These are phyloP conservation scores for Ganoderma meredithae DNA, from an alignment of 1,284 basidiomycete species.

Conservation along the genomic window DNA sequence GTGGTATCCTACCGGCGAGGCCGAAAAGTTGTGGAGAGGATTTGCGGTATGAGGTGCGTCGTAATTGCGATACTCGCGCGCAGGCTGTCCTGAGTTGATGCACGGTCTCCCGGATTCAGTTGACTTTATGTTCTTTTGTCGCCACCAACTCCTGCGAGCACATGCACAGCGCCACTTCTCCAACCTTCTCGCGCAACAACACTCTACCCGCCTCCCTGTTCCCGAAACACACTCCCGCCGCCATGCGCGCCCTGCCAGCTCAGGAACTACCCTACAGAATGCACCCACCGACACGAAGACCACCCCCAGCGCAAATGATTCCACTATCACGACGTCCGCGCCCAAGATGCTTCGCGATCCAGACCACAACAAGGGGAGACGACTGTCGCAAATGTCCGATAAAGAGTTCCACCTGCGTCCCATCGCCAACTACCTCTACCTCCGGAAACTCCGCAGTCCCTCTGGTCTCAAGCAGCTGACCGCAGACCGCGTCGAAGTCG, in stretches of 20 bases:
- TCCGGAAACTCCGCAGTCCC: not conserved
- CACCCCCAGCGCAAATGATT: not conserved
- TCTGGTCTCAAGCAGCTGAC: constrained; percentile 6
- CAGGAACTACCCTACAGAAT: not conserved
- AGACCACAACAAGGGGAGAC: not conserved
- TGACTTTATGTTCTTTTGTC: constrained; percentile 47
- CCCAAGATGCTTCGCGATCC: not conserved
- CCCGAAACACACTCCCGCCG: constrained; percentile 1
- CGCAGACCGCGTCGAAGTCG: not conserved
- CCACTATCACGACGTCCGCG: not conserved
- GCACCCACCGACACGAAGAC: not conserved
- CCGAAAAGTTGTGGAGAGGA: constrained; percentile 22
- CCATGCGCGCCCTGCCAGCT: constrained; percentile 24
- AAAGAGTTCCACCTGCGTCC: constrained; percentile 6
- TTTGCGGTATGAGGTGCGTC: constrained; percentile 41
- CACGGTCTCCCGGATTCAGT: constrained; percentile 33
- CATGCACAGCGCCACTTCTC: constrained; percentile 36
- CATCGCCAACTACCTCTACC: constrained; percentile 5
- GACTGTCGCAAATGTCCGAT: constrained; percentile 3
- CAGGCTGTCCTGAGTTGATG: constrained; percentile 5
- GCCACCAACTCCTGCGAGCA: constrained; percentile 43
- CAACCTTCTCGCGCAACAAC: constrained; percentile 23
- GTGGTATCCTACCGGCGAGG: constrained; percentile 12
- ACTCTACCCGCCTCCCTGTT: constrained; percentile 10
- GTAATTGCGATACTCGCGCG: not conserved